These are phyloP conservation scores for Perkinsus marinus DNA, from an alignment of 169 alveolate species.

Conservation along the genomic window DNA sequence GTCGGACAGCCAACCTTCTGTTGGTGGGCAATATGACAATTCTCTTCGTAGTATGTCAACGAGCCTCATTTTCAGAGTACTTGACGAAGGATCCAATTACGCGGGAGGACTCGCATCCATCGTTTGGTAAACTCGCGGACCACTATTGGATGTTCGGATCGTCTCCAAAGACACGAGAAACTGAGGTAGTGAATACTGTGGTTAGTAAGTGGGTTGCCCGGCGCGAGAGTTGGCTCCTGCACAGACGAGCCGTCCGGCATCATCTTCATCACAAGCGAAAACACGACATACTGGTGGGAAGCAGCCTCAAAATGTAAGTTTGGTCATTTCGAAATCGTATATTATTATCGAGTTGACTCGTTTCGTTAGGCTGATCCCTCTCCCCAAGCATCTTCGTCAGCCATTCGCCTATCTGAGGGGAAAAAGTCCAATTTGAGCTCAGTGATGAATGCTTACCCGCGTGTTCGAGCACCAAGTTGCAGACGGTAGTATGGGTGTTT, in stretches of 20 bases:
- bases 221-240: neutral
- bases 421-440: neutral
- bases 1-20: neutral
- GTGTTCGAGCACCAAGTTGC: neutral
- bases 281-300: neutral
- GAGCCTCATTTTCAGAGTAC: neutral
- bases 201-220: neutral
- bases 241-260: neutral
- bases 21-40: too few species aligned
- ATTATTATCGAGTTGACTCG: neutral
- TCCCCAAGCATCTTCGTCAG: neutral
- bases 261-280: neutral
- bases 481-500: neutral
- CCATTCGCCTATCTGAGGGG: neutral
- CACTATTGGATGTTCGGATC: neutral
- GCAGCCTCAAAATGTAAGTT: neutral
- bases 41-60: too few species aligned
- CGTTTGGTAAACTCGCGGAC: neutral
- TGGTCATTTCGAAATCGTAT: neutral
- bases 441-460: neutral
- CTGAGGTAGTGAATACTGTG: neutral
- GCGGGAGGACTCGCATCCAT: neutral
- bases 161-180: neutral
- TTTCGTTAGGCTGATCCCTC: neutral
- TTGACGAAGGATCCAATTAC: neutral